Conservation (phyloP, 371 early-diverging fungal species). For the Apophysomyces elegans region DNA sequence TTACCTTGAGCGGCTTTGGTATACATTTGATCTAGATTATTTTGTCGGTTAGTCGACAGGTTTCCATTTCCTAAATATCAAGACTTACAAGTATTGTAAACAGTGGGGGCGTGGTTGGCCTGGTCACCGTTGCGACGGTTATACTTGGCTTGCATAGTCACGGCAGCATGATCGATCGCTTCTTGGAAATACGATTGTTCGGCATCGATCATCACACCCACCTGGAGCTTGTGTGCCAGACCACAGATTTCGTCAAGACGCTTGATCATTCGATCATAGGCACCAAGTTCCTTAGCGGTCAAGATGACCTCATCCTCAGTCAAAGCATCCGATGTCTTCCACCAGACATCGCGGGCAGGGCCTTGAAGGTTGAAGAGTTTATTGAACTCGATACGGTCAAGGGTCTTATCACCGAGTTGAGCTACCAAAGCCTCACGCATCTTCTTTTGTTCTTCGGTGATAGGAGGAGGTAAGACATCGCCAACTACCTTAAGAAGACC, state of each 20-base stretch:
- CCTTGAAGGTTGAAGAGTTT: conserved; percentile 41
- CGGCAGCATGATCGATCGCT: conserved; percentile 86
- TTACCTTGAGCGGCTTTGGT: conserved; percentile 73
- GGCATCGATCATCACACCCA: conserved; percentile 91
- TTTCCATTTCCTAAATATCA: too few species aligned
- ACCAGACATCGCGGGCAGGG: conserved; percentile 46
- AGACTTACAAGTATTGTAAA: conserved; percentile 83
- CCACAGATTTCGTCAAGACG: conserved; percentile 70
- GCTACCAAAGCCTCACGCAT: conserved; percentile 27
- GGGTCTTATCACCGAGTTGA: conserved; percentile 16
- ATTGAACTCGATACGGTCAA: conserved; percentile 37
- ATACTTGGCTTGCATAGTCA: conserved; percentile 68
- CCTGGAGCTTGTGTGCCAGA: conserved; percentile 64
- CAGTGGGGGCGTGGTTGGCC: conserved; percentile 56
- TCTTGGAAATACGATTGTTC: conserved; percentile 95
- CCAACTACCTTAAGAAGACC: conserved; percentile 31
- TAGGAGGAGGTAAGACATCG: conserved; percentile 29
- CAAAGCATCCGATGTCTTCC: conserved; percentile 19
- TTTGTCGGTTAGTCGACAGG: not conserved
- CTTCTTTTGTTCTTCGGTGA: conserved; percentile 21
- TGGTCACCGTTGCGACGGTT: conserved; percentile 53
- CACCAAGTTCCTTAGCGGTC: conserved; percentile 64
- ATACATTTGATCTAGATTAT: conserved; percentile 85
- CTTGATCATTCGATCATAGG: conserved; percentile 69
- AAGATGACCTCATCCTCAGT: conserved; percentile 16